These are phyloP conservation scores for Knoxdaviesia capensis DNA, from an alignment of 2,329 filamentous ascomycete genomes.

Conservation along the genomic window DNA sequence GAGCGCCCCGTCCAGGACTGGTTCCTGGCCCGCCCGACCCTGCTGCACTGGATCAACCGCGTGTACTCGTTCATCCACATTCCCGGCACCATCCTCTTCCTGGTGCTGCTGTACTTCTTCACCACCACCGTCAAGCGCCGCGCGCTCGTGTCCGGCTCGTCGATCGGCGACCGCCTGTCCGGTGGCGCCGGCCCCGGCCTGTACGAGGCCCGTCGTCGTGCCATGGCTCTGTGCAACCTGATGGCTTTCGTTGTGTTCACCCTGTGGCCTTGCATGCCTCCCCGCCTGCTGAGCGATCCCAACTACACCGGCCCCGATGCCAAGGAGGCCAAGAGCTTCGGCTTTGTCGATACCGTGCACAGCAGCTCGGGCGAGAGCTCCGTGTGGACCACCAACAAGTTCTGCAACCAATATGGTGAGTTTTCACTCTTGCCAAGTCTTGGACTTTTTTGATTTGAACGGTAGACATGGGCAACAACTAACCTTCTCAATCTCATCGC, in stretches of 20 bases:
- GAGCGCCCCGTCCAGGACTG: conserved; percentile 40
- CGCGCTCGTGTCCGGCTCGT: conserved; percentile 6
- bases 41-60: conserved; percentile 52
- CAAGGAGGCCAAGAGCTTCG: conserved; percentile 36
- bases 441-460: too few relatives aligned
- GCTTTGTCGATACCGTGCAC: conserved; percentile 42
- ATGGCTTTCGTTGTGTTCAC: conserved; percentile 40
- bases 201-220: conserved; percentile 35
- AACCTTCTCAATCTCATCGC: conserved; percentile 3
- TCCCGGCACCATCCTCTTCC: conserved; percentile 52
- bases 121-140: conserved; percentile 39
- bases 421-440: conserved; percentile 3
- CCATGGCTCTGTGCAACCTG: conserved; percentile 41
- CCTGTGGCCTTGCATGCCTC: conserved; percentile 45
- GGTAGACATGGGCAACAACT: not conserved
- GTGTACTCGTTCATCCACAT: conserved; percentile 64
- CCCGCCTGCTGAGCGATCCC: conserved; percentile 35
- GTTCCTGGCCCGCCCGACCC: conserved; percentile 25
- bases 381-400: conserved; percentile 52
- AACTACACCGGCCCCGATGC: conserved; percentile 33
- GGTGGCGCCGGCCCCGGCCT: conserved; percentile 18
- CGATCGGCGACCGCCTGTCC: conserved; percentile 10
- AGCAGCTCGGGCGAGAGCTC: conserved; percentile 29
- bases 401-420: conserved; percentile 56
- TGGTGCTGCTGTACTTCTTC: conserved; percentile 44